Conservation (phyloP, 2,329 filamentous ascomycete genomes). For the Cordyceps tenuipes region DNA sequence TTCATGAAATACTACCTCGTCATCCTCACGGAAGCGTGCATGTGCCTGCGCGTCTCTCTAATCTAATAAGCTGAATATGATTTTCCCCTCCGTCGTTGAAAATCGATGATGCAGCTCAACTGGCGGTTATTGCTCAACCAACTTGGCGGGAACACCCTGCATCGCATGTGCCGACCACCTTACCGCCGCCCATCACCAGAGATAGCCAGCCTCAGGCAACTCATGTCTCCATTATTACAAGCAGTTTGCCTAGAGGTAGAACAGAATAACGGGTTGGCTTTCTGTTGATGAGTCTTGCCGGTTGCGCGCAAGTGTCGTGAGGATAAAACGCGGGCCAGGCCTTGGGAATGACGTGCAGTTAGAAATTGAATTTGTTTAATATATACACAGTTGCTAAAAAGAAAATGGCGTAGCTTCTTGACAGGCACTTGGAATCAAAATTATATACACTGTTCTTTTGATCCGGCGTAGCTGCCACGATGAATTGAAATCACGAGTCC, state of each 20-base stretch:
- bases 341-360: no score
- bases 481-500: not conserved
- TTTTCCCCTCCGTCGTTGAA: no score
- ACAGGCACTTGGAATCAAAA: no score
- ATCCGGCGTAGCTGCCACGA: not conserved
- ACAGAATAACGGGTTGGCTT: not conserved
- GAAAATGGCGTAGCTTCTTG: no score
- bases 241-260: not conserved
- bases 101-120: not conserved
- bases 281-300: no score
- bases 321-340: no score
- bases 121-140: not conserved
- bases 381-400: no score
- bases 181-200: not conserved
- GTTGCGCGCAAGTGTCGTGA: no score
- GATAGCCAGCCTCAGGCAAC: not conserved
- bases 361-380: no score
- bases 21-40: not conserved
- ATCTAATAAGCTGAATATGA: no score
- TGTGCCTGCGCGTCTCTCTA: not conserved
- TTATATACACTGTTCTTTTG: no score
- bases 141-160: not conserved
- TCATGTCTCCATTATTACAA: not conserved
- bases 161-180: not conserved
- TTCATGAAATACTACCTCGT: not conserved